Evolutionary conservation across 1,284 basidiomycete genomes (phyloP), one percentile per base, ranked within the genome.

Genomic region (Phylloboletellus chloephorus): DNA sequence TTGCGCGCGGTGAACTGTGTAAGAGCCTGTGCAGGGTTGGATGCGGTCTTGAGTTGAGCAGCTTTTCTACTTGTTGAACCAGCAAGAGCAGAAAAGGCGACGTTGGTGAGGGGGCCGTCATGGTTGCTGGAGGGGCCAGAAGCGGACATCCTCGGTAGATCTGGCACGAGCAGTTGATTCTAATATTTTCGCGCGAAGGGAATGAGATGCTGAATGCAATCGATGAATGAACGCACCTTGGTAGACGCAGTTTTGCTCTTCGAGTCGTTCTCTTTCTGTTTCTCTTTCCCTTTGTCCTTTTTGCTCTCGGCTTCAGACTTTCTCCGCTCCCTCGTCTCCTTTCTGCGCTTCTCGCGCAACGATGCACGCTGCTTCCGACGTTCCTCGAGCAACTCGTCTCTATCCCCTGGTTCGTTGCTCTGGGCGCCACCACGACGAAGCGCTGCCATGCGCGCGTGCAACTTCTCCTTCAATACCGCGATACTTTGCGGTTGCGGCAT

Each of bases 21-120:
- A 12, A 97, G 77, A 0, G 92, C 92, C 56, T 89, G 85, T 8
- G 79, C 66, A 1, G 91, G 88, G 58, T 96, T 89, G 3, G 88
- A 80, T 23, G 79, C 69, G 1, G 78, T 78, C 52, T 81, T 80
- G 46, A 85, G 67, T 16, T 68, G 62, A 7, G 63, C 58, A 37
- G 74, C 73, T 52, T 78, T 82, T 50, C 64, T 63, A 15, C 70
- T 71, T 1, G 74, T 67, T 5, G 72, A 55, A 23, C 71, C 71
- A 2, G 65, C 70, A 32, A 91, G 59, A 7, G 78, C 58, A 20
- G 88, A 84, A 65, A 89, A 94, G 0, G 82, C 68, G 40, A 95
- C 70, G 33, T 69, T 80, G 2, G 84, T 73, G 37, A 74, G 61
- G 6, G 71, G 66, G 4, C 73, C 59, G 10, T 67, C 60, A 1